Conservation (phyloP, 805 yeast genomes). For the Citeromyces nyonsensis region DNA sequence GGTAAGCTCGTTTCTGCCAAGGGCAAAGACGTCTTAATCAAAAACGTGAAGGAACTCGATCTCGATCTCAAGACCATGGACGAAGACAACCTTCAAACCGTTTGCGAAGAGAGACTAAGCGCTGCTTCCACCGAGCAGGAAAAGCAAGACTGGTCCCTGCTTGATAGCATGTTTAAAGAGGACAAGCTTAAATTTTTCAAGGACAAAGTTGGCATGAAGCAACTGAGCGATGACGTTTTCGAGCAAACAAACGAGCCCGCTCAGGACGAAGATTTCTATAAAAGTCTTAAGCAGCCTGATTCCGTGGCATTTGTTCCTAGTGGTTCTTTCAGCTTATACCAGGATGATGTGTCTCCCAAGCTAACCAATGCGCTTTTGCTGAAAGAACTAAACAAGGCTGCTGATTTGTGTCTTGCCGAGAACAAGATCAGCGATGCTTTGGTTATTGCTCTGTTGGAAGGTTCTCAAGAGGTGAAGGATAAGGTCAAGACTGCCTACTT, state of each 20-base stretch:
- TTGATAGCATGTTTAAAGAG: constrained; percentile 30
- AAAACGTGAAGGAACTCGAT: constrained; percentile 8
- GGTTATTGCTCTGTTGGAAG: constrained; percentile 52
- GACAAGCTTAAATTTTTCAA: constrained; percentile 22
- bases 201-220: constrained; percentile 5
- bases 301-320: constrained; percentile 23
- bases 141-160: constrained; percentile 43
- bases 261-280: constrained; percentile 23
- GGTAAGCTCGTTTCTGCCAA: constrained; percentile 51
- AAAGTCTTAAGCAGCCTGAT: constrained; percentile 8
- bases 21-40: constrained; percentile 13
- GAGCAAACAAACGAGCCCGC: constrained; percentile 8
- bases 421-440: constrained; percentile 67
- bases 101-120: constrained; percentile 39
- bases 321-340: constrained; percentile 32
- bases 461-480: constrained; percentile 41
- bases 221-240: constrained; percentile 2
- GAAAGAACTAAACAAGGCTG: constrained; percentile 55
- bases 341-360: constrained; percentile 11
- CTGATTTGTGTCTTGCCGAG: constrained; percentile 45
- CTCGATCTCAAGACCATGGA: constrained; percentile 42
- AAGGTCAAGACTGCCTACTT: constrained; percentile 65
- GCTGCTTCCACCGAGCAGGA: constrained; percentile 8
- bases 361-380: constrained; percentile 34
- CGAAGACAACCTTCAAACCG: constrained; percentile 30